Evolutionary conservation across 305 asterid species (phyloP).

Genomic region (Galium porrigens): DNA sequence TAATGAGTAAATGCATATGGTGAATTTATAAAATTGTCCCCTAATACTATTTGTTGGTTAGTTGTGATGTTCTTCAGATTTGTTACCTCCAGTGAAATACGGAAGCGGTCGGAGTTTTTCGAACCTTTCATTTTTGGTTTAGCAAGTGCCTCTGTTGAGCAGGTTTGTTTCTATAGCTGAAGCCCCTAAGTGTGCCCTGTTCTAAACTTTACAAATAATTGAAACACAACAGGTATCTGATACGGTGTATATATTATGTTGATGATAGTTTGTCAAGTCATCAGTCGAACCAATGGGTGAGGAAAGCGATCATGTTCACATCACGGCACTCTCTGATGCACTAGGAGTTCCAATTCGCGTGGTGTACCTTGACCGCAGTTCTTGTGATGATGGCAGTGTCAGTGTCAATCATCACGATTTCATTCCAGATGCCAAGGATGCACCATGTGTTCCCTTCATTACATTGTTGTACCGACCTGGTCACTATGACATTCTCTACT

Average conservation of each 20-base stretch:
- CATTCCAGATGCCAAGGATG: conserved; percentile 28
- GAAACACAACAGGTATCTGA: neutral
- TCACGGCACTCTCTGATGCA: conserved; percentile 83
- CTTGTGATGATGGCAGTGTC: conserved; percentile 56
- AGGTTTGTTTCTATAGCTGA: conserved; percentile 34
- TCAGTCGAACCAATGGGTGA: conserved; percentile 98
- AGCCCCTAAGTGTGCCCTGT: neutral
- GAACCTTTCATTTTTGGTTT: conserved; percentile 84
- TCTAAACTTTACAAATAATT: neutral
- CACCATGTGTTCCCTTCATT: conserved; percentile 34
- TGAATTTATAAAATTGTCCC: conserved; percentile 13
- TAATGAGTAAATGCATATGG: conserved; percentile 7
- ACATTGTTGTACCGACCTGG: conserved; percentile 85
- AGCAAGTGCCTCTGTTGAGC: conserved; percentile 58
- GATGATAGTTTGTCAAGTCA: conserved; percentile 77
- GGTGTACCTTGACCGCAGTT: conserved; percentile 83
- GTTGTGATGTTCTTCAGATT: conserved; percentile 98
- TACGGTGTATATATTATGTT: neutral
- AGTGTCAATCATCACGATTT: conserved; percentile 86
- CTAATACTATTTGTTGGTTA: conserved; percentile 20
- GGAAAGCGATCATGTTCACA: conserved; percentile 94
- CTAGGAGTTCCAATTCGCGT: conserved; percentile 74
- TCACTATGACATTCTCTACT: conserved; percentile 77
- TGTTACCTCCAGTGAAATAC: conserved; percentile 79
- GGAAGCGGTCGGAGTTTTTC: conserved; percentile 66